Evolutionary conservation across 495 filamentous ascomycete species (phyloP), one percentile per base, ranked within the genome.

Genomic region (Penicillium tannophilum): DNA sequence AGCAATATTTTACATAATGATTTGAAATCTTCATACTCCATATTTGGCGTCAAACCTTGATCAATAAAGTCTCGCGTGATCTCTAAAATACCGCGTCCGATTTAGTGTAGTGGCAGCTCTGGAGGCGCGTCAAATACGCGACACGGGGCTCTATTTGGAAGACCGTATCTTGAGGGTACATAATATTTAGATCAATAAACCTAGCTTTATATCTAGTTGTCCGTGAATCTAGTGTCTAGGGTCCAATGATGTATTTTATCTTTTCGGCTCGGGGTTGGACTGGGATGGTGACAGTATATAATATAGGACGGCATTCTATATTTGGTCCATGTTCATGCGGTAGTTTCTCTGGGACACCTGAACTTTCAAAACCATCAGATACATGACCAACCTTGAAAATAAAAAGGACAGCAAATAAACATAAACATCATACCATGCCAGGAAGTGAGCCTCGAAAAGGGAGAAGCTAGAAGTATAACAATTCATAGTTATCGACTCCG

Each of bases 401-500:
- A 2, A 28, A 28, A 28, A 28, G 4, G 28, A 28, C 20, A 23
- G 20, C 20, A 7, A 28, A 28, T 4, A 28, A 0, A 28, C 3
- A 28, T 5, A 28, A 2, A 5, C 28, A 28, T 7, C 28, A 28
- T 12, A 36, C 1, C 3, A 28, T 28, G 28, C 28, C 28, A 12
- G 10, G 33, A 36, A 36, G 33, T 14, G 4, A 36, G 33, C 12
- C 10, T 36, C 10, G 10, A 11, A 12, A 14, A 2, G 10, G 33
- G 10, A 4, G 14, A 4, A 36, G 20, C 20, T 12, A 12, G 10
- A 36, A 4, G 12, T 11, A 4, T 14, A 36, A 9, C 10, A 36
- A 1, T 35, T 11, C 33, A 31, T 33, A 33, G 14, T 14, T 4
- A 12, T 19, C 6, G 53, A 57, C 65, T 67, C 65, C 57, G 60